These are phyloP conservation scores for Dicorynia guianensis DNA, from an alignment of 306 rosid genomes.

Conservation along the genomic window DNA sequence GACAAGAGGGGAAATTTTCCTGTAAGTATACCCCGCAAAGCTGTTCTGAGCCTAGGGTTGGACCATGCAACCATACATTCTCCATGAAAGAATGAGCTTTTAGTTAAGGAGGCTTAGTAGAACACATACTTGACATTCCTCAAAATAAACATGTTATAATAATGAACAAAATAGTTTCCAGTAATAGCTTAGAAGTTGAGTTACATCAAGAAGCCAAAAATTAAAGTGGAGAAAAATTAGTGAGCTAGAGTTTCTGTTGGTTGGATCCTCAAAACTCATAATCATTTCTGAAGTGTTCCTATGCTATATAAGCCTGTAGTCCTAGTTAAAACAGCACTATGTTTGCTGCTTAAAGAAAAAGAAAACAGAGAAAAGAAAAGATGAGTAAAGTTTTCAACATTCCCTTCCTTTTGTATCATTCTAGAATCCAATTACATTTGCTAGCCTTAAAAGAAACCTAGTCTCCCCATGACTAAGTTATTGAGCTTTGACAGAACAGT, in stretches of 20 bases:
- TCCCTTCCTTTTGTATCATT: background rate
- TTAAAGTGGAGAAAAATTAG: too few relatives aligned
- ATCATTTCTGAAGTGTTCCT: too few relatives aligned
- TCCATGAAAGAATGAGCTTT: background rate
- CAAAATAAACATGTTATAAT: background rate
- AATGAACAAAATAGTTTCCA: background rate
- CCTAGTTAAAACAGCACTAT: too few relatives aligned
- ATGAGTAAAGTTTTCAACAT: too few relatives aligned
- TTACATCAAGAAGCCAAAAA: background rate
- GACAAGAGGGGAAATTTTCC: background rate
- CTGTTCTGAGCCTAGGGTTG: background rate
- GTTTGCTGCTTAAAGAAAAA: too few relatives aligned
- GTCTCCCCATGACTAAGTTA: background rate
- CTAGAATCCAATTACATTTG: too few relatives aligned
- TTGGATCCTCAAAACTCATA: background rate
- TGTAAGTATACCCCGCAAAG: background rate
- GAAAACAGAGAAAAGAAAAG: too few relatives aligned
- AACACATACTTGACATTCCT: background rate
- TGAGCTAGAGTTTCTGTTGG: background rate
- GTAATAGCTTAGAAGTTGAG: background rate
- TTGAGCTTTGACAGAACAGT: background rate
- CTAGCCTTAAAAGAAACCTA: too few relatives aligned
- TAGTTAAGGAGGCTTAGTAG: background rate
- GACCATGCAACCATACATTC: background rate
- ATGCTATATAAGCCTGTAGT: too few relatives aligned